Percentiles rank a stretch among this genome's conserved stretches.
Evolutionary conservation across 805 yeast species (phyloP).

Genomic region (Wickerhamomyces chaumierensis): DNA sequence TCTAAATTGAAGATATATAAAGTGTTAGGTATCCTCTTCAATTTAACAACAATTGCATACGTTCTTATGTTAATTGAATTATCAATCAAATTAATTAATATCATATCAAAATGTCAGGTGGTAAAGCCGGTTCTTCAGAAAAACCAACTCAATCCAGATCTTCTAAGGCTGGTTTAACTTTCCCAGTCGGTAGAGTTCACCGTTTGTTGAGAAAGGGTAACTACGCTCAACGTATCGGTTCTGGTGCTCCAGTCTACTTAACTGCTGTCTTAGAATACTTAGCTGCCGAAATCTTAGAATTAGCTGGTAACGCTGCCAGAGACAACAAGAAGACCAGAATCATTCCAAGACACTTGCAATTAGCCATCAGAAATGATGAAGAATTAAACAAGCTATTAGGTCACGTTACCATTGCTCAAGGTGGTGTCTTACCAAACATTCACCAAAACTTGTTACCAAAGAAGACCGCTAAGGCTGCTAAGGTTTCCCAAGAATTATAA

Average conservation of each 20-base stretch:
- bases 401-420: conserved; percentile 95
- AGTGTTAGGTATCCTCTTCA: too few relatives aligned
- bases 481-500: conserved; percentile 57
- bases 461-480: conserved; percentile 41
- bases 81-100: too few relatives aligned
- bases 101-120: conserved; percentile 54
- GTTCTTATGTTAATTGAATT: too few relatives aligned
- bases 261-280: conserved; percentile 95
- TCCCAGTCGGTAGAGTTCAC: conserved; percentile 99
- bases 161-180: conserved; percentile 95
- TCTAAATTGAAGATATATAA: too few relatives aligned
- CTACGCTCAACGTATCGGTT: conserved; percentile 98
- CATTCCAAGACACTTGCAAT: conserved; percentile 96
- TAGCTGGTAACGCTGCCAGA: conserved; percentile 99
- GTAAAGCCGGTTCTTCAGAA: conserved; percentile 87
- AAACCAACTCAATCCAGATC: conserved; percentile 97
- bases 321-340: conserved; percentile 99
- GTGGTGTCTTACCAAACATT: conserved; percentile 99
- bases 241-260: conserved; percentile 97
- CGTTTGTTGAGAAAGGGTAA: conserved; percentile 93
- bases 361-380: conserved; percentile 98
- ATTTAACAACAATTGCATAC: too few relatives aligned
- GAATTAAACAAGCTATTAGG: conserved; percentile 90
- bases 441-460: conserved; percentile 88
- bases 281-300: conserved; percentile 95